phyloP scores from a whole-genome alignment of 441 rosid genomes.

The Breynia disticha region DNA sequence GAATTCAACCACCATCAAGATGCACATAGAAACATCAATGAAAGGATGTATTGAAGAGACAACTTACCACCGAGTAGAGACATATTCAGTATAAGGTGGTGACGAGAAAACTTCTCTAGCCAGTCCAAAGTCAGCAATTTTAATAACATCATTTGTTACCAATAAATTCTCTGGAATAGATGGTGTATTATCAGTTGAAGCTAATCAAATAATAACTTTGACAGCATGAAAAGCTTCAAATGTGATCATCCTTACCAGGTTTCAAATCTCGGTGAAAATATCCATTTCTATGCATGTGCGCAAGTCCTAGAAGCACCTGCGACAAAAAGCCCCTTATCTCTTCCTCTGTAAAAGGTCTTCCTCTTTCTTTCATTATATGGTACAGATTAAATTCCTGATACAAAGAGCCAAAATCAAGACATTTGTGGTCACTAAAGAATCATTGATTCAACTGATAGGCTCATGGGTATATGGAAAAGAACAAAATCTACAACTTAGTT shows the following conservation, averaged over 20 bases:
- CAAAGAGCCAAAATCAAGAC: conserved; percentile 14
- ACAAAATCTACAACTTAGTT: neutral
- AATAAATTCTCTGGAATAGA: conserved; percentile 55
- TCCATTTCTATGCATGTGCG: conserved; percentile 82
- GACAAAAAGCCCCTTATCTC: conserved; percentile 72
- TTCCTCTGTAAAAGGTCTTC: conserved; percentile 64
- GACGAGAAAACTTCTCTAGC: conserved; percentile 73
- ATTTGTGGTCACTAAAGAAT: conserved; percentile 2
- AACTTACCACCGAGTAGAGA: conserved; percentile 87
- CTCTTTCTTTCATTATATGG: conserved; percentile 79
- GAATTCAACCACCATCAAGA: neutral
- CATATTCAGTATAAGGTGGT: conserved; percentile 90
- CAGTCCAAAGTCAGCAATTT: conserved; percentile 96
- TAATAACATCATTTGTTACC: conserved; percentile 63
- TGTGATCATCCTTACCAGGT: conserved; percentile 50
- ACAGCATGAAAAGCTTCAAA: neutral
- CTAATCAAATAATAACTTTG: neutral
- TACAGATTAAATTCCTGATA: conserved; percentile 79
- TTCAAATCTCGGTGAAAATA: conserved; percentile 96
- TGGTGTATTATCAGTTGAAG: neutral
- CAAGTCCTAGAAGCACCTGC: conserved; percentile 87
- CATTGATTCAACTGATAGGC: conserved; percentile 7
- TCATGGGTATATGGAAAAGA: neutral
- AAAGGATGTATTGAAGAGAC: neutral
- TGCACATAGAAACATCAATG: neutral